Evolutionary conservation across 192 early-diverging fungal species (phyloP), one percentile per base, ranked within the genome.

Genomic region (Paraglomus occultum): DNA sequence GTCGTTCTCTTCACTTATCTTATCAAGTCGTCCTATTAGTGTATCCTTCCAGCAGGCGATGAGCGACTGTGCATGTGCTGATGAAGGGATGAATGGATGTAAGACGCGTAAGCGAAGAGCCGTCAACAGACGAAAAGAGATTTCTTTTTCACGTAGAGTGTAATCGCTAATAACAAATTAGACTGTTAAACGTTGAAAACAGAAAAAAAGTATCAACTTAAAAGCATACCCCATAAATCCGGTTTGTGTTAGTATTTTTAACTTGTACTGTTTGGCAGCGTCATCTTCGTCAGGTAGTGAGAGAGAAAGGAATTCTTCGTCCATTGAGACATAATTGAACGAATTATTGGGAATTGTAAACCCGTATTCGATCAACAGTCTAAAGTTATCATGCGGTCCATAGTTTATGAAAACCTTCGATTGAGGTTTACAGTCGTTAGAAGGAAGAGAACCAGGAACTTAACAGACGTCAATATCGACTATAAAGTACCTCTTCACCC

Each of bases 341-440:
- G 66, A 76, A 59, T 87, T 87, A n/a, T 80, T 58, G 1, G 76
- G 64, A 8, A 83, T 69, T 6, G 82, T 79, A 72, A 87, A 87
- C 1, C 85, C 85, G 48, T 87, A 87, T 52, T 87, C 85, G 51
- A 79, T 63, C 20, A 87, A 67, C 7, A 87, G 78, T 31, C 80
- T 82, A 50, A 72, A 71, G 72, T 87, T 84, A 51, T 85, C 83
- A 50, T 87, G 85, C 6, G 82, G 78, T 0, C 85, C 85, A 67
- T 87, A 87, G 44, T 82, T 82, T 49, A 87, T 85, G 66, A 82
- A 87, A 0, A 83, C 82, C 76, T 80, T 39, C 4, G 43, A 52
- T 51, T 20, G 3, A 20, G 18, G n/a, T 51, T 51, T n/a, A 20
- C 51, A 51, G 3, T 17, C 31, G 31, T 31, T 31, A 31, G 31